Percentiles rank a stretch among this genome's conserved stretches.
These are phyloP conservation scores for Aspergillus nanangensis DNA, from an alignment of 495 filamentous ascomycete species.

Conservation along the genomic window DNA sequence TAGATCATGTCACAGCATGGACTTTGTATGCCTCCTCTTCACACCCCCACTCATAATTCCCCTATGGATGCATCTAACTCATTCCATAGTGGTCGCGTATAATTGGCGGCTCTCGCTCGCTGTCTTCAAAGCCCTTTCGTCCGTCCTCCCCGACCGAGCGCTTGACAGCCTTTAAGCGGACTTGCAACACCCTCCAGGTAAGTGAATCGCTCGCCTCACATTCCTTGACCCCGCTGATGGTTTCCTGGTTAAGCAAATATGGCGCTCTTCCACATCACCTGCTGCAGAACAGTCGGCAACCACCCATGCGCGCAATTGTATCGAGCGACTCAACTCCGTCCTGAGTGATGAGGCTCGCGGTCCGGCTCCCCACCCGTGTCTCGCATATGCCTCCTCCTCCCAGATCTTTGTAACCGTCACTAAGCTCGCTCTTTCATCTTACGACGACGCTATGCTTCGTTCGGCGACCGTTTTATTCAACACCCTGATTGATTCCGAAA, in stretches of 20 bases:
- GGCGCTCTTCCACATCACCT: conserved; percentile 58
- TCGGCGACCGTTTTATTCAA: conserved; percentile 83
- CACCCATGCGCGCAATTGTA: conserved; percentile 46
- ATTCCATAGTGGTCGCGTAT: conserved; percentile 79
- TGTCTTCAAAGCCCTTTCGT: conserved; percentile 55
- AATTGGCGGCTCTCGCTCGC: conserved; percentile 72
- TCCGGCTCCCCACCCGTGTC: conserved; percentile 82
- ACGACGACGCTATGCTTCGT: conserved; percentile 73
- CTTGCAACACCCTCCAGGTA: conserved; percentile 82
- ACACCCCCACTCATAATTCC: background rate
- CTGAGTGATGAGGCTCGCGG: conserved; percentile 86
- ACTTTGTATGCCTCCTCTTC: conserved; percentile 30
- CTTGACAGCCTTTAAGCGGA: conserved; percentile 82
- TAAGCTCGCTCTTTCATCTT: conserved; percentile 74
- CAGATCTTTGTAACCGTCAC: conserved; percentile 84
- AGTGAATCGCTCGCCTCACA: conserved; percentile 6
- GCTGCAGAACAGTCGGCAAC: conserved; percentile 46
- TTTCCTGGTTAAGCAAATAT: conserved; percentile 60
- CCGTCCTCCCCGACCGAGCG: conserved; percentile 78
- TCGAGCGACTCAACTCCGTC: conserved; percentile 69
- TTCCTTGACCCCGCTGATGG: conserved; percentile 7
- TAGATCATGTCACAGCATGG: conserved; percentile 29
- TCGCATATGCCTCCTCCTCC: conserved; percentile 73
- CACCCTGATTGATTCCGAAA: conserved; percentile 89
- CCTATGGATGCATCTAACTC: conserved; percentile 13